Conservation (phyloP, 225 moss, liverwort and hornwort genomes). For the Physcomitrium patens region DNA sequence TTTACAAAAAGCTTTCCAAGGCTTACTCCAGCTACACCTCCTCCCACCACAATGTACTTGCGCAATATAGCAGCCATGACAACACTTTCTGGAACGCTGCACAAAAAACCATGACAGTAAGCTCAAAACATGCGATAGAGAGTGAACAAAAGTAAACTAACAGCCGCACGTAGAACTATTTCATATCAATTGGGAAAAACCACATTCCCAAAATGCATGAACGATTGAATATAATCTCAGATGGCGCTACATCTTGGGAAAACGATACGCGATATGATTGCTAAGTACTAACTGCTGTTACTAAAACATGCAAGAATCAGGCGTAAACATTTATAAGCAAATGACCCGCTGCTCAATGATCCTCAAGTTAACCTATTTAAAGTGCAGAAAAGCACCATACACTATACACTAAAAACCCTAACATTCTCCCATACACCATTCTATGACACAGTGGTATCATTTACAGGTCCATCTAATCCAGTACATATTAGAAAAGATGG, state of each 20-base stretch:
- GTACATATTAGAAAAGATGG: background rate
- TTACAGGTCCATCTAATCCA: background rate
- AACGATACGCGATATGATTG: background rate
- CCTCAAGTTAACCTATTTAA: background rate
- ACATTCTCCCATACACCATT: background rate
- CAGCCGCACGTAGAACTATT: background rate
- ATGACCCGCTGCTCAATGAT: background rate
- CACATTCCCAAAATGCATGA: too few relatives aligned
- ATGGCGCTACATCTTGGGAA: background rate
- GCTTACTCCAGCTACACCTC: constrained; percentile 61
- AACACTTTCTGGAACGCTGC: constrained; percentile 27
- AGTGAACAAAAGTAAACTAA: background rate
- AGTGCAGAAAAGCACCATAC: background rate
- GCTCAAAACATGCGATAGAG: background rate
- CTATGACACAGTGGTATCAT: background rate
- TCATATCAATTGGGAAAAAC: background rate
- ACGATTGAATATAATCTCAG: background rate
- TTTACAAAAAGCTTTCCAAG: background rate
- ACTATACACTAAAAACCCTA: background rate
- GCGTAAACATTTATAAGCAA: background rate
- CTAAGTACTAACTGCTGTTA: background rate
- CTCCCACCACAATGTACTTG: constrained; percentile 60
- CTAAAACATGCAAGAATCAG: background rate
- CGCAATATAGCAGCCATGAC: constrained; percentile 43
- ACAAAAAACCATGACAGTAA: background rate